Evolutionary conservation across 306 rosid genomes (phyloP), one percentile per base, ranked within the genome.

Genomic region (Carpinus fangiana): DNA sequence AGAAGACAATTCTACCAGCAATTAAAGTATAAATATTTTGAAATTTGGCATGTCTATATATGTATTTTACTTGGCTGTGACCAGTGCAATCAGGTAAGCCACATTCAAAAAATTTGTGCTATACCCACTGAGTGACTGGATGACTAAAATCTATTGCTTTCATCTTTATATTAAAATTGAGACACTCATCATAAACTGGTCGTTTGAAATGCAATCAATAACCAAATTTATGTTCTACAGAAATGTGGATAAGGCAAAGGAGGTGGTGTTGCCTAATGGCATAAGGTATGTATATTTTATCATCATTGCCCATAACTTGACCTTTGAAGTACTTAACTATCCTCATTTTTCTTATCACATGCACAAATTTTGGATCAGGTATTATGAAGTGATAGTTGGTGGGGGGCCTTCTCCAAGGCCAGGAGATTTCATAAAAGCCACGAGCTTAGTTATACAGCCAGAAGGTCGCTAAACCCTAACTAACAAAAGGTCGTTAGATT

Each of bases 211-310:
- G 20, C 14, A 38, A 38, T 7, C 20, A 28, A 34, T 75, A 7
- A 81, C 62, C 16, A 62, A 28, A 56, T 36, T 61, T 78, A 79
- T 79, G 38, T 71, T 83, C 53, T 78, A 57, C 86, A 86, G 90
- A 77, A 82, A 82, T 48, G 87, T 84, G 23, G 98, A 89, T 70
- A 85, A 82, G 89, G 87, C 86, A 79, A 90, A 90, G 84, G 96
- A 90, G 85, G 95, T 89, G 74, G 81, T 86, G 70, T 85, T 94
- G 18, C 91, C 93, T 47, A 90, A 90, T 84, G 98, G 97, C 78
- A 88, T 90, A 88, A 94, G 98, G 98, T 92, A 79, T 71, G 67
- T 50, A 38, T 38, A 4, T 38, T 38, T 38, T 38, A 38, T 72
- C 70, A 73, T 62, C 73, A 75, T 47, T 70, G 50, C 20, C 18